A percentile compares a stretch with the other conserved stretches of the same genome.
phyloP scores from a whole-genome alignment of 148 eudicot genomes.

The Selenicereus undatus region DNA sequence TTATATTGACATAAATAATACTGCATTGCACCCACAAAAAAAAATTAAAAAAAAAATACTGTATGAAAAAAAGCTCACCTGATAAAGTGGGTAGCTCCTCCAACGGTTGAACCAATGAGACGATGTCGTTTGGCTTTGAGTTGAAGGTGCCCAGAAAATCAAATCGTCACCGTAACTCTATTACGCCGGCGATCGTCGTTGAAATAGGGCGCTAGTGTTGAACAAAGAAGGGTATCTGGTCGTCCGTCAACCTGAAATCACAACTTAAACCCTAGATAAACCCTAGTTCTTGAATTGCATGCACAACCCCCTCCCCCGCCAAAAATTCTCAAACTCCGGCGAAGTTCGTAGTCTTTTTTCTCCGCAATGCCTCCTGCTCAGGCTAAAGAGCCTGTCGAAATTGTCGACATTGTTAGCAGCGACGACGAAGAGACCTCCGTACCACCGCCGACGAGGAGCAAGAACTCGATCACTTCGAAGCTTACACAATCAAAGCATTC shows the following conservation, averaged over 20 bases:
- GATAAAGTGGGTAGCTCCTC: too few species aligned
- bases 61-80: too few species aligned
- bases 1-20: too few species aligned
- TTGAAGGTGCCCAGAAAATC: too few species aligned
- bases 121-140: too few species aligned
- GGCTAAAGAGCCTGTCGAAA: conserved; percentile 20
- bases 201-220: not conserved
- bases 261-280: not conserved
- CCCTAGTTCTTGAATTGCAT: not conserved
- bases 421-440: conserved; percentile 53
- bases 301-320: not conserved
- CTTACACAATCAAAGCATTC: conserved; percentile 14
- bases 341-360: not conserved
- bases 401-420: conserved; percentile 58
- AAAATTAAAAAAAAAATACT: too few species aligned
- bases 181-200: too few species aligned
- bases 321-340: not conserved
- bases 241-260: not conserved
- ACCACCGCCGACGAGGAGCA: not conserved
- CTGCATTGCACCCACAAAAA: too few species aligned
- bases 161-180: too few species aligned
- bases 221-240: not conserved
- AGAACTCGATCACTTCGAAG: not conserved
- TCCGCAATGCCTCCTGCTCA: conserved; percentile 17
- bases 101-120: too few species aligned